Evolutionary conservation across 2,329 filamentous ascomycete species (phyloP).

Genomic region (Hypoxylon sp.): DNA sequence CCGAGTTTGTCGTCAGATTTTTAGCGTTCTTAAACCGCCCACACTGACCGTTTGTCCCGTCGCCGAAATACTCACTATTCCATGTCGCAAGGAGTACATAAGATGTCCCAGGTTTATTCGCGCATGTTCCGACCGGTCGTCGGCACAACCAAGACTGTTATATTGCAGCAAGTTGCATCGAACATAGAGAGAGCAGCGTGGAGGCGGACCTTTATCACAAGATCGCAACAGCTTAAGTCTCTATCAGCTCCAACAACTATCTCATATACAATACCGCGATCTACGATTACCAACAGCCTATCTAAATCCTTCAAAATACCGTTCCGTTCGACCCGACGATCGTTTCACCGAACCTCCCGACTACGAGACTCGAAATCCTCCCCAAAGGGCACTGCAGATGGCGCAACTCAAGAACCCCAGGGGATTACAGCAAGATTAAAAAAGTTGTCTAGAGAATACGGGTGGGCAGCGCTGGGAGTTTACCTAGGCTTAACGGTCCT

Average conservation of each 20-base stretch:
- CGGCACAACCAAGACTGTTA: slow-evolving; percentile 13
- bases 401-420: slow-evolving; percentile 43
- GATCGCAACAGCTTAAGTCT: slow-evolving; percentile 29
- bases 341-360: slow-evolving; percentile 50
- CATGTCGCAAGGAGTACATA: slow-evolving; percentile 5
- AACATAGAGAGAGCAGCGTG: slow-evolving; percentile 39
- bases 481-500: slow-evolving; percentile 86
- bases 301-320: slow-evolving; percentile 34
- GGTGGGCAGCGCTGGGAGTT: slow-evolving; percentile 93
- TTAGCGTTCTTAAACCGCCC: background rate
- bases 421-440: slow-evolving; percentile 80
- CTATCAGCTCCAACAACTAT: slow-evolving; percentile 26
- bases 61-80: background rate
- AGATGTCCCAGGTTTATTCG: slow-evolving; percentile 36
- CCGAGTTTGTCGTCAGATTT: slow-evolving; percentile 26
- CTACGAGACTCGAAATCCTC: slow-evolving; percentile 48
- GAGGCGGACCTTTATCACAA: slow-evolving; percentile 43
- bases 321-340: slow-evolving; percentile 44
- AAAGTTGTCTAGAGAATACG: slow-evolving; percentile 91
- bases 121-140: slow-evolving; percentile 23
- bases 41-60: background rate
- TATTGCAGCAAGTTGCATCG: slow-evolving; percentile 38
- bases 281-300: slow-evolving; percentile 31
- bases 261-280: slow-evolving; percentile 32
- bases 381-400: slow-evolving; percentile 39